Percentiles rank a stretch among this genome's conserved stretches.
These are phyloP conservation scores for Psidium friedrichsthalianum DNA, from an alignment of 345 rosid species.

Conservation along the genomic window DNA sequence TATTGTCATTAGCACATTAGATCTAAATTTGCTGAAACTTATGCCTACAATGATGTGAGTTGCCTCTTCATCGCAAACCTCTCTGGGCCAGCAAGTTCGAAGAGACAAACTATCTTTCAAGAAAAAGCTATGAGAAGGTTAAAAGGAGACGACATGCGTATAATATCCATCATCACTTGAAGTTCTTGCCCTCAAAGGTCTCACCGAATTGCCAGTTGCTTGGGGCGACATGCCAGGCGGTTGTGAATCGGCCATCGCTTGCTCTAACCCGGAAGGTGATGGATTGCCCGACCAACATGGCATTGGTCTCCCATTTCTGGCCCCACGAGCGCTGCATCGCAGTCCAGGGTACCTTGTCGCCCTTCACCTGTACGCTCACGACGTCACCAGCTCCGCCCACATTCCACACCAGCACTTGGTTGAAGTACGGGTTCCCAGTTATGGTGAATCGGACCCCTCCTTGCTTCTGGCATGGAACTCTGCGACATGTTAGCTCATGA, in stretches of 20 bases:
- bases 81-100: not conserved
- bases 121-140: not conserved
- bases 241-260: conserved; percentile 26
- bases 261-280: conserved; percentile 32
- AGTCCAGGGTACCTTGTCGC: conserved; percentile 31
- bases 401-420: conserved; percentile 39
- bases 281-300: conserved; percentile 24
- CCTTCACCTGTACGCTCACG: conserved; percentile 41
- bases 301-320: conserved; percentile 29
- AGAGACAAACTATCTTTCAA: not conserved
- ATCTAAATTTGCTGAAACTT: not conserved
- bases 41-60: not conserved
- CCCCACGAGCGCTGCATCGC: conserved; percentile 39
- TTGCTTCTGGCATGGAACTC: conserved; percentile 60
- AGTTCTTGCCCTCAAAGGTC: conserved; percentile 38
- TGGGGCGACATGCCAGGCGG: conserved; percentile 33
- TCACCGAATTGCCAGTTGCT: conserved; percentile 36
- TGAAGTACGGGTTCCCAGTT: conserved; percentile 58
- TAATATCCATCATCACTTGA: conserved; percentile 9
- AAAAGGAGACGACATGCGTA: not conserved
- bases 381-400: conserved; percentile 75
- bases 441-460: conserved; percentile 70
- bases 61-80: not conserved
- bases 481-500: conserved; percentile 5
- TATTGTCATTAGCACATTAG: not conserved